Evolutionary conservation across 2,329 filamentous ascomycete genomes (phyloP).

Genomic region (Fusarium sp.): DNA sequence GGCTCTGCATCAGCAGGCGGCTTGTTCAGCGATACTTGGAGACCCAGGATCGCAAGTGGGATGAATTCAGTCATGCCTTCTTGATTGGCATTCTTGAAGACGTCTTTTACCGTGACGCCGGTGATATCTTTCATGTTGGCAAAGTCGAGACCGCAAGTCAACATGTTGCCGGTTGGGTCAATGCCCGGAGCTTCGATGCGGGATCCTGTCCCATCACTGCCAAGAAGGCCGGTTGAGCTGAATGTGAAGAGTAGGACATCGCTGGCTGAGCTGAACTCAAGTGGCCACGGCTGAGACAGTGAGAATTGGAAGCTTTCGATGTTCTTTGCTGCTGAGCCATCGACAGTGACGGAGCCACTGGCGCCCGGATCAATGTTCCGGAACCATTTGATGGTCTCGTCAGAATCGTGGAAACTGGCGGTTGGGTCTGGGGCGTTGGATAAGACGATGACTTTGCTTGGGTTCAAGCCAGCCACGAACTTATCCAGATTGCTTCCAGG

Average conservation of each 20-base stretch:
- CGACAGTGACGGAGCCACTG: neutral
- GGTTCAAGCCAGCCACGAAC: neutral
- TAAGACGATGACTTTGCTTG: neutral
- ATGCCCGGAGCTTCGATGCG: neutral
- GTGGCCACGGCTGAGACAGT: neutral
- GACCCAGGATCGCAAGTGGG: neutral
- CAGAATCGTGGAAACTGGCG: neutral
- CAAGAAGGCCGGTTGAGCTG: neutral
- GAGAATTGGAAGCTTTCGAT: neutral
- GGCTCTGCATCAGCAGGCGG: neutral
- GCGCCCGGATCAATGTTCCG: neutral
- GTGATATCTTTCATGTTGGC: neutral
- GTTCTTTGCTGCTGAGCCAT: neutral
- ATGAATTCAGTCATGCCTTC: neutral
- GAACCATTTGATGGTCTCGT: neutral
- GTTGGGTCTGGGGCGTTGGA: neutral
- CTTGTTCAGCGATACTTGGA: neutral
- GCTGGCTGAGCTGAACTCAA: neutral
- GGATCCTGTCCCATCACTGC: neutral
- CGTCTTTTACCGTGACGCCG: neutral
- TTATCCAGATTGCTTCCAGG: neutral
- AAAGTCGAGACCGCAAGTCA: slow-evolving; percentile 1
- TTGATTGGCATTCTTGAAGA: neutral
- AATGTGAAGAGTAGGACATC: slow-evolving; percentile 1
- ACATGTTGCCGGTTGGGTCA: neutral